Percentiles rank a stretch among this genome's conserved stretches.
Conservation (phyloP, 1,284 basidiomycete genomes). For the Tilletia caries region DNA sequence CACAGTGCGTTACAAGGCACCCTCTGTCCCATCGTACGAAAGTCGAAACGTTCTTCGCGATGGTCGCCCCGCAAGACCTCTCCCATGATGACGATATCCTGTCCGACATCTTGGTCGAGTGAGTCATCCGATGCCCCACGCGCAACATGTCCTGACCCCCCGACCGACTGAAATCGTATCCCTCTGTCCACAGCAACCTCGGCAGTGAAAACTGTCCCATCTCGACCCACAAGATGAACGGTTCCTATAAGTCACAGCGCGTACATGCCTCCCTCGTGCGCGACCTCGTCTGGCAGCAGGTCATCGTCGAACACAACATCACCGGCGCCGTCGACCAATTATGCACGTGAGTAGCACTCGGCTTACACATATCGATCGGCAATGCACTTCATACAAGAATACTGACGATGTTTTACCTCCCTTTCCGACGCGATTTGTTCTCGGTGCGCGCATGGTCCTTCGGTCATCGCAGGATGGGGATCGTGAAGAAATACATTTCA, state of each 20-base stretch:
- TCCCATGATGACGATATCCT: slow-evolving; percentile 51
- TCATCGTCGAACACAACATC: slow-evolving; percentile 44
- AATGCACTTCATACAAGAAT: neutral
- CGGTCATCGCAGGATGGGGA: slow-evolving; percentile 27
- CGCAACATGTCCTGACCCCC: neutral
- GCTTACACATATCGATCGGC: too few species aligned
- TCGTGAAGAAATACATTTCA: slow-evolving; percentile 42
- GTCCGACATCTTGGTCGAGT: slow-evolving; percentile 51
- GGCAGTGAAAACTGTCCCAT: slow-evolving; percentile 44
- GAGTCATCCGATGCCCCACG: slow-evolving; percentile 13
- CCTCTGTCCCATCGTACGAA: too few species aligned
- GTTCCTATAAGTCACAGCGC: slow-evolving; percentile 43
- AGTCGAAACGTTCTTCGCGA: too few species aligned
- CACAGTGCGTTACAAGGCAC: too few species aligned
- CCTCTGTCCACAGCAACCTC: slow-evolving; percentile 29
- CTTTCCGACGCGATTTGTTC: neutral
- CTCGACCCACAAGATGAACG: slow-evolving; percentile 54
- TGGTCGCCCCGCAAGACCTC: slow-evolving; percentile 41
- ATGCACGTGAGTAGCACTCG: slow-evolving; percentile 31
- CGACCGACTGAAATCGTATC: neutral
- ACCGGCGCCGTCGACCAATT: slow-evolving; percentile 41
- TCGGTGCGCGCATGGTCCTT: neutral
- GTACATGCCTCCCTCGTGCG: slow-evolving; percentile 43
- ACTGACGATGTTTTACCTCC: neutral
- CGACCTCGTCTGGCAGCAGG: slow-evolving; percentile 37